Conservation (phyloP, 805 yeast genomes). For the Spathaspora boniae region DNA sequence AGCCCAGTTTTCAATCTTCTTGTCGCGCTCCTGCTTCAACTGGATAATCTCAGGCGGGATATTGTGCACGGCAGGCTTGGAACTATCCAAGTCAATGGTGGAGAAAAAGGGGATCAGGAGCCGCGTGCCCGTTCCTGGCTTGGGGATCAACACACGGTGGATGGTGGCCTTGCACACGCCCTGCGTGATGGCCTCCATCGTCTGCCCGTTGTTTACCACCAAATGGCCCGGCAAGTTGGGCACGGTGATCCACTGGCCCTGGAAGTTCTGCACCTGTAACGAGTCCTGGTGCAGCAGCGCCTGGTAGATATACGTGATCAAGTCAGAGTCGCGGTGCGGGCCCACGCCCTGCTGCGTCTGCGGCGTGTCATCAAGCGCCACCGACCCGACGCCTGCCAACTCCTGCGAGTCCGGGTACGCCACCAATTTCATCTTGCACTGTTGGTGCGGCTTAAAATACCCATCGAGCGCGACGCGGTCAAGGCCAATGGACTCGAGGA, state of each 20-base stretch:
- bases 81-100: slow-evolving; percentile 40
- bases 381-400: slow-evolving; percentile 18
- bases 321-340: slow-evolving; percentile 65
- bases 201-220: slow-evolving; percentile 60
- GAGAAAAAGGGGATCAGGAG: slow-evolving; percentile 48
- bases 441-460: slow-evolving; percentile 51
- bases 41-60: slow-evolving; percentile 27
- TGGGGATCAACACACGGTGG: slow-evolving; percentile 49
- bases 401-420: slow-evolving; percentile 49
- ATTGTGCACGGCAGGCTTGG: slow-evolving; percentile 24
- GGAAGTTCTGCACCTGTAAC: slow-evolving; percentile 52
- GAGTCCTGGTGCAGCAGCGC: slow-evolving; percentile 48
- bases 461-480: slow-evolving; percentile 40
- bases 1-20: slow-evolving; percentile 30
- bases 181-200: slow-evolving; percentile 55
- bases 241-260: slow-evolving; percentile 56
- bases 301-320: slow-evolving; percentile 58
- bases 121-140: slow-evolving; percentile 36
- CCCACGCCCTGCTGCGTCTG: slow-evolving; percentile 51
- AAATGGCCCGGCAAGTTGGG: slow-evolving; percentile 46
- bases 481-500: slow-evolving; percentile 55
- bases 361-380: slow-evolving; percentile 26
- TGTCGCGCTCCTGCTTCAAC: slow-evolving; percentile 34
- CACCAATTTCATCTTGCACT: slow-evolving; percentile 51
- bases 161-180: slow-evolving; percentile 61